Base-by-base conservation (phyloP, 495 filamentous ascomycete genomes). In the Amorphotheca resinae region DNA sequence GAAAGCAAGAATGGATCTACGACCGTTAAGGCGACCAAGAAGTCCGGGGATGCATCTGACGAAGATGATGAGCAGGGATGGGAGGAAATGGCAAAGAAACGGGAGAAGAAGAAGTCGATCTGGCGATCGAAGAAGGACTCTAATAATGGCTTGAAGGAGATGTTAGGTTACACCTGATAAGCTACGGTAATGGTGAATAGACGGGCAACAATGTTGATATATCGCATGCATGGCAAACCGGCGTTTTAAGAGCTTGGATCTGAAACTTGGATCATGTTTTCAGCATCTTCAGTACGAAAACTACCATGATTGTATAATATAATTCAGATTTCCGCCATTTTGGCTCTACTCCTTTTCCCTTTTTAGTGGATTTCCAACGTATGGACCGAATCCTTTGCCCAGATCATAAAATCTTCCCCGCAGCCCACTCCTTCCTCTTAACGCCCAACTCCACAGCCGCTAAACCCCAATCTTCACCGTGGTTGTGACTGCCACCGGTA, bases 391-490 rank as follows among this genome's bases (percentile, higher is more conserved):
- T 22, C 23, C 32, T 44, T 31, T 44, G n/a, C 33, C 16, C 26
- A 26, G n/a, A 30, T 51, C 56, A 62, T 16, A 52, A 66, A 31
- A 80, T 70, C 50, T 68, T 71, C n/a, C 81, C 81, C 25, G 73
- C 64, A 14, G 69, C 69, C 79, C 80, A 84, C 34, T 68, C 68
- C 55, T 65, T 79, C 51, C 77, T 68, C 65, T 83, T 85, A 9
- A 75, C 68, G 2, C 73, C 79, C 64, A 87, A 68, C 65, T 87
- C 82, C 21, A 85, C 82, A 34, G 82, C 82, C 23, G 70, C 73
- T 11, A 66, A 60, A n/a, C 85, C 86, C 85, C 84, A 91, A 58
- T 91, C 85, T 57, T 89, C 84, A 17, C 84, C 86, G 60, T 89
- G 84, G 60, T 87, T 89, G 53, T 89, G 84, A 42, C 73, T 66